Evolutionary conservation across 352 stramenopile species (phyloP).

Genomic region (Aphanomyces astaci): DNA sequence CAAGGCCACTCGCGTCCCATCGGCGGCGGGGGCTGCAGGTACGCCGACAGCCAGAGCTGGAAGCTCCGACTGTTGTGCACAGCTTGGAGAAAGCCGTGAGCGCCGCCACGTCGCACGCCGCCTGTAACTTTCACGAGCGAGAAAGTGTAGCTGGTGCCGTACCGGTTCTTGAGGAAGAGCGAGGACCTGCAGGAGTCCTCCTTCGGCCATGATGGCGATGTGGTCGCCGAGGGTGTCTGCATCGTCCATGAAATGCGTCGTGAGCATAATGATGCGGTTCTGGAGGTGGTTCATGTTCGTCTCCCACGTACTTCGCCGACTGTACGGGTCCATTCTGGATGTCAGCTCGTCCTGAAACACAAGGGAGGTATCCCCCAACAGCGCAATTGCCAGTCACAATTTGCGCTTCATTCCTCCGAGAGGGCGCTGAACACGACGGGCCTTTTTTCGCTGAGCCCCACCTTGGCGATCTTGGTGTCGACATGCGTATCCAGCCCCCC

Average conservation of each 20-base stretch:
- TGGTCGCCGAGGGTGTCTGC: conserved; percentile 44
- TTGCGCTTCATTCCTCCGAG: conserved; percentile 87
- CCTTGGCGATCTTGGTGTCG: conserved; percentile 68
- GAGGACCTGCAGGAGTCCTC: conserved; percentile 44
- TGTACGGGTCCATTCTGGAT: conserved; percentile 36
- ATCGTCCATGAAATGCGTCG: conserved; percentile 57
- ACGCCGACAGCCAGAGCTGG: no score
- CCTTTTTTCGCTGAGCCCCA: conserved; percentile 86
- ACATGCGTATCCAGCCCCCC: conserved; percentile 22
- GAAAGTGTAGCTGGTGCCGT: conserved; percentile 63
- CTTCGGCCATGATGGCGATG: conserved; percentile 76
- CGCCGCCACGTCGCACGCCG: not conserved
- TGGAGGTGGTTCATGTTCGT: conserved; percentile 41
- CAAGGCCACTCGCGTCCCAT: no score
- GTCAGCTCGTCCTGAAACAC: conserved; percentile 40
- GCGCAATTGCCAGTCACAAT: conserved; percentile 80
- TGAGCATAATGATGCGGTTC: conserved; percentile 43
- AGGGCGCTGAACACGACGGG: conserved; percentile 37
- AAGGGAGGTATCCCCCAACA: conserved; percentile 68
- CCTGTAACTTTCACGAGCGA: conserved; percentile 36
- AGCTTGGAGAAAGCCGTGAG: not conserved
- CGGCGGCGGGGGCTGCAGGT: no score
- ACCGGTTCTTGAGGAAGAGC: conserved; percentile 73
- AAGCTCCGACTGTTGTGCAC: no score
- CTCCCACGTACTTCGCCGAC: conserved; percentile 42